These are phyloP conservation scores for Pythium periplocum DNA, from an alignment of 352 stramenopile genomes.

Conservation along the genomic window DNA sequence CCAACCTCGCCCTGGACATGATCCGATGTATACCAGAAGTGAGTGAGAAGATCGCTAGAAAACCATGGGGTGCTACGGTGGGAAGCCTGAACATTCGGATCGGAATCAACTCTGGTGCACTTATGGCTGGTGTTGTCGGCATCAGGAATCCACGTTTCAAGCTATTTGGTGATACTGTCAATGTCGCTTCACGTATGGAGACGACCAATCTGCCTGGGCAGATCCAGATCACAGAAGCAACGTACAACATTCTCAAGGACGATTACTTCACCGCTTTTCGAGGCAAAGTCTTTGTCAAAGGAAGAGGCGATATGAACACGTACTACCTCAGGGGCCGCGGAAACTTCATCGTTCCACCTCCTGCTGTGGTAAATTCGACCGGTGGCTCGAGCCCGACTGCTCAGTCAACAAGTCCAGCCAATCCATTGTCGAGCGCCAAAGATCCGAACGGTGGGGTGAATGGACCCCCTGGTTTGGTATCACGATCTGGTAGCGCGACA, in stretches of 20 bases:
- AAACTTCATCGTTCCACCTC: constrained; percentile 51
- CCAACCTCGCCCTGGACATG: constrained; percentile 78
- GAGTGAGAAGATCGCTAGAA: constrained; percentile 60
- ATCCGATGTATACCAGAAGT: constrained; percentile 77
- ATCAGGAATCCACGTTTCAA: constrained; percentile 84
- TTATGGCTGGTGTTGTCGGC: constrained; percentile 86
- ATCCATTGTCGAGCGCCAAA: neutral
- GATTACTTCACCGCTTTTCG: constrained; percentile 66
- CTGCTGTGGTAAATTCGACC: constrained; percentile 5
- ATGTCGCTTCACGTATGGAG: constrained; percentile 83
- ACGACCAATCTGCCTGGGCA: constrained; percentile 72
- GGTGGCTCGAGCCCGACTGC: neutral
- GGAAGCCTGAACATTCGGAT: constrained; percentile 82
- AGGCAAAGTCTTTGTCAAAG: constrained; percentile 80
- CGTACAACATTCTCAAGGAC: constrained; percentile 54
- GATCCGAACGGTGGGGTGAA: neutral
- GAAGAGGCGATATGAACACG: constrained; percentile 77
- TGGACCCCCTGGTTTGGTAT: too few species aligned
- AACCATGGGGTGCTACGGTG: constrained; percentile 60
- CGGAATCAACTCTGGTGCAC: constrained; percentile 75
- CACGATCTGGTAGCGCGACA: too few species aligned
- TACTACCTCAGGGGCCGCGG: constrained; percentile 71
- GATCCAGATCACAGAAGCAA: constrained; percentile 79
- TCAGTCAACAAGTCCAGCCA: neutral
- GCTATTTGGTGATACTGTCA: constrained; percentile 85